These are phyloP conservation scores for Hebeloma cylindrosporum DNA, from an alignment of 768 basidiomycete species.

Conservation along the genomic window DNA sequence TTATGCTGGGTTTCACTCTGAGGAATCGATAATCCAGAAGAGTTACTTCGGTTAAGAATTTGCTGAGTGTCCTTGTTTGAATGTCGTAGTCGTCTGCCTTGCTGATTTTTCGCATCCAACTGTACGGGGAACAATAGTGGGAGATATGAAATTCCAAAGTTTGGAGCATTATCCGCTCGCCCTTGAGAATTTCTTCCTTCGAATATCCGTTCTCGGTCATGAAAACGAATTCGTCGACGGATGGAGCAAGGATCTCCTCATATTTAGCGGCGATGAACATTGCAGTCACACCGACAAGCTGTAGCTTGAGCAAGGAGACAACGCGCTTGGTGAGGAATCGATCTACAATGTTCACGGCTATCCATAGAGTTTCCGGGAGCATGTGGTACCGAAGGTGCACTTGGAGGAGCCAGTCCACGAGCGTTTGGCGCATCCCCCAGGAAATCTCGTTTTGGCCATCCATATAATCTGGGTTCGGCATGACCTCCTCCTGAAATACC, in stretches of 20 bases:
- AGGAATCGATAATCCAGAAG: slow-evolving; percentile 91
- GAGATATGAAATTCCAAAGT: slow-evolving; percentile 94
- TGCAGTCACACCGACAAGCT: slow-evolving; percentile 96
- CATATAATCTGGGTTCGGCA: slow-evolving; percentile 96
- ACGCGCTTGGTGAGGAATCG: slow-evolving; percentile 88
- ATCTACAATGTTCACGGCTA: slow-evolving; percentile 95
- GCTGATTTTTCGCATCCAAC: slow-evolving; percentile 98
- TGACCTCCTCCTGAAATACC: slow-evolving; percentile 63
- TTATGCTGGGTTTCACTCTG: slow-evolving; percentile 87
- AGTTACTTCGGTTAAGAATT: slow-evolving; percentile 96
- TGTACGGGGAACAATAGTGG: slow-evolving; percentile 98
- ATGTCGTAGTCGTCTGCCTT: slow-evolving; percentile 99
- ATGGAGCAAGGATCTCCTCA: slow-evolving; percentile 97
- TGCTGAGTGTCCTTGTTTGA: slow-evolving; percentile 95
- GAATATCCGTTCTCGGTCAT: slow-evolving; percentile 96
- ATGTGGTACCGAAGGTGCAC: slow-evolving; percentile 98
- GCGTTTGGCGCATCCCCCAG: slow-evolving; percentile 93
- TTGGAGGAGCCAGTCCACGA: slow-evolving; percentile 98
- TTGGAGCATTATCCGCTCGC: slow-evolving; percentile 94
- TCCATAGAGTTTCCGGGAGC: slow-evolving; percentile 99
- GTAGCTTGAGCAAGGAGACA: slow-evolving; percentile 86
- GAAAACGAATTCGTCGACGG: slow-evolving; percentile 96
- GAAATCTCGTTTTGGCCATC: slow-evolving; percentile 86
- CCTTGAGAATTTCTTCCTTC: slow-evolving; percentile 96
- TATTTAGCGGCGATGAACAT: slow-evolving; percentile 99